Evolutionary conservation across 345 rosid species (phyloP).

Genomic region (Cardamine occulta): DNA sequence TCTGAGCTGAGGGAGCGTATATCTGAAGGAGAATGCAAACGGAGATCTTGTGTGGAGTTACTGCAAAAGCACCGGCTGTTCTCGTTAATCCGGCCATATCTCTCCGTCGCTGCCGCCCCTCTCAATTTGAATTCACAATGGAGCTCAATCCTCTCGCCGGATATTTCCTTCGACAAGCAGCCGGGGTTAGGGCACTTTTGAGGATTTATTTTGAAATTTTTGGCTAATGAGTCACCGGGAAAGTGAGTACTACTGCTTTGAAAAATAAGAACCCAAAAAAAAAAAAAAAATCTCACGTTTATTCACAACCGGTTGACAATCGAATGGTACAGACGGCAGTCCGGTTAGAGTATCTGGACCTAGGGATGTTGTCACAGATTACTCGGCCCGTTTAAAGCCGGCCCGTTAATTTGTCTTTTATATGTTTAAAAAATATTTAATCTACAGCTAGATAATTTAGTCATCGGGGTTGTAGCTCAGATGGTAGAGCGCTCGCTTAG

Average conservation of each 20-base stretch:
- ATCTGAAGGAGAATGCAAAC: conserved; percentile 76
- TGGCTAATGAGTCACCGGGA: conserved; percentile 31
- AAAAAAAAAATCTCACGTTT: neutral
- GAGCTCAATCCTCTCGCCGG: conserved; percentile 33
- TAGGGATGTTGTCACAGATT: neutral
- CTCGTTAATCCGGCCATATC: conserved; percentile 58
- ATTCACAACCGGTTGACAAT: conserved; percentile 27
- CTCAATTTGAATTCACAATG: neutral
- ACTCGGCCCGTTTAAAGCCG: neutral
- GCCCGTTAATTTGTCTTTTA: too few species aligned
- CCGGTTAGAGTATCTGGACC: conserved; percentile 7
- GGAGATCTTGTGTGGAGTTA: conserved; percentile 94
- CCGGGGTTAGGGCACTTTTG: conserved; percentile 37
- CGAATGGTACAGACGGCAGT: neutral
- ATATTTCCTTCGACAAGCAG: conserved; percentile 26
- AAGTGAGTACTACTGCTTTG: conserved; percentile 37
- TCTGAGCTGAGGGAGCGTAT: conserved; percentile 74
- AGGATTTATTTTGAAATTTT: conserved; percentile 19
- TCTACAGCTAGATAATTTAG: too few species aligned
- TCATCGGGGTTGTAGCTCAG: conserved; percentile 79
- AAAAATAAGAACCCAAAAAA: neutral
- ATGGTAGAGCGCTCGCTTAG: conserved; percentile 95
- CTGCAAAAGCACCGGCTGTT: conserved; percentile 52
- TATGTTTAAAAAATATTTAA: too few species aligned
- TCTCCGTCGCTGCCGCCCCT: conserved; percentile 8